Conservation (phyloP, 495 filamentous ascomycete species). For the Hypoxylon trugodes region DNA sequence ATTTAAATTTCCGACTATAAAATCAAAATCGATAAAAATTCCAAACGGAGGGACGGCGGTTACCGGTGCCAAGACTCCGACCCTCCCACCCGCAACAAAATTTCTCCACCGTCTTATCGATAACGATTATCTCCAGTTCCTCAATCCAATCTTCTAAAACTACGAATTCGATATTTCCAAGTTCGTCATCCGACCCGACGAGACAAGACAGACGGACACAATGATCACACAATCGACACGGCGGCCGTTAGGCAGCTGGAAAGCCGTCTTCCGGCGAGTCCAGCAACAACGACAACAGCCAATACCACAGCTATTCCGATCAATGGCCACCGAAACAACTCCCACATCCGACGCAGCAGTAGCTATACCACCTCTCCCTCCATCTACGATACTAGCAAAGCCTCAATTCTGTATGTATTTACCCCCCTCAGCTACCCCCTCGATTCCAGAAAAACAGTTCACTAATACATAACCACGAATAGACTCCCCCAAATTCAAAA, state of each 20-base stretch:
- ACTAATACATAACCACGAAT: slow-evolving; percentile 23
- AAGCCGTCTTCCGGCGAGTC: slow-evolving; percentile 60
- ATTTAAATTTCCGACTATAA: slow-evolving; percentile 6
- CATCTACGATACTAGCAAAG: slow-evolving; percentile 7
- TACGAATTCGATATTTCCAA: slow-evolving; percentile 19
- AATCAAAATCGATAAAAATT: slow-evolving; percentile 21
- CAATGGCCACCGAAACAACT: slow-evolving; percentile 48
- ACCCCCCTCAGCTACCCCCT: neutral
- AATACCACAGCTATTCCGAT: slow-evolving; percentile 38
- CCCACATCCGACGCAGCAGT: slow-evolving; percentile 12
- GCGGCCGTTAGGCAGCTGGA: slow-evolving; percentile 75
- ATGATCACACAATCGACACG: slow-evolving; percentile 69
- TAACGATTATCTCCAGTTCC: neutral
- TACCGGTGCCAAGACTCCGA: slow-evolving; percentile 18
- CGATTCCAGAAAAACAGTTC: neutral
- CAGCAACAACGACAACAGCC: slow-evolving; percentile 51
- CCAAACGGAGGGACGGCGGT: neutral
- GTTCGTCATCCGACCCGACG: neutral
- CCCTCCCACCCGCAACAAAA: slow-evolving; percentile 30
- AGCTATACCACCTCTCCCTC: slow-evolving; percentile 23
- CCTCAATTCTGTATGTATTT: slow-evolving; percentile 22
- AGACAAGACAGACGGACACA: slow-evolving; percentile 24
- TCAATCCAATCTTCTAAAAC: neutral
- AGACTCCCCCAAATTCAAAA: slow-evolving; percentile 29
- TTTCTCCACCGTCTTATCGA: slow-evolving; percentile 37